A percentile compares a stretch with the other conserved stretches of the same genome.
phyloP scores from a whole-genome alignment of 768 basidiomycete genomes.

The Mycena chlorophos region DNA sequence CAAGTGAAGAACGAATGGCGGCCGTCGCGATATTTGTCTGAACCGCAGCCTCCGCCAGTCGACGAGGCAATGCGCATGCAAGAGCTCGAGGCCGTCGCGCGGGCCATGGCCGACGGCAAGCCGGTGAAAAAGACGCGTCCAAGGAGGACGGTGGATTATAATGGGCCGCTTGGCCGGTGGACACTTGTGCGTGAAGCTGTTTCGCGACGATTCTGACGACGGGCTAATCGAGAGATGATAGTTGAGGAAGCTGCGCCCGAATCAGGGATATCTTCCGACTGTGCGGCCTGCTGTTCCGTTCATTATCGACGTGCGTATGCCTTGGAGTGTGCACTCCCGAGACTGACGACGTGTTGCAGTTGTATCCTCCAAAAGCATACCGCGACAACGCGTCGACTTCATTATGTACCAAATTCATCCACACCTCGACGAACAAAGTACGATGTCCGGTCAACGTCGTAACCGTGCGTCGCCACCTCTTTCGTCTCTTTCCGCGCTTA shows the following conservation, averaged over 20 bases:
- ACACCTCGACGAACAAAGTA: slow-evolving; percentile 98
- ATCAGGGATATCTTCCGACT: slow-evolving; percentile 70
- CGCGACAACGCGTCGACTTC: slow-evolving; percentile 90
- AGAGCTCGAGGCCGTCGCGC: slow-evolving; percentile 77
- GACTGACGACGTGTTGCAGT: slow-evolving; percentile 44
- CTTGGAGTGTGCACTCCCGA: slow-evolving; percentile 12
- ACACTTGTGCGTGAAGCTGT: slow-evolving; percentile 55
- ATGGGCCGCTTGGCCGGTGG: slow-evolving; percentile 87
- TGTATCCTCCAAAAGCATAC: slow-evolving; percentile 93
- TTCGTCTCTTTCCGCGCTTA: slow-evolving; percentile 1
- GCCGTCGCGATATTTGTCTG: slow-evolving; percentile 67
- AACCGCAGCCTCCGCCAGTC: slow-evolving; percentile 73
- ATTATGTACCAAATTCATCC: slow-evolving; percentile 94
- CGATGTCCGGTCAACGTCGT: slow-evolving; percentile 96
- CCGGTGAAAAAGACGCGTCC: slow-evolving; percentile 89
- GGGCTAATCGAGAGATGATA: slow-evolving; percentile 31
- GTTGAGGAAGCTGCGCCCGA: slow-evolving; percentile 79
- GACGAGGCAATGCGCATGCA: slow-evolving; percentile 70
- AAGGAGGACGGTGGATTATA: slow-evolving; percentile 92
- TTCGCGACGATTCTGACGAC: neutral
- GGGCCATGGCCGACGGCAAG: slow-evolving; percentile 77
- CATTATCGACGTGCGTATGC: slow-evolving; percentile 74
- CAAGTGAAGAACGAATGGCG: slow-evolving; percentile 65
- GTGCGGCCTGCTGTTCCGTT: slow-evolving; percentile 86
- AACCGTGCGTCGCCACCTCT: slow-evolving; percentile 55